Base-by-base conservation (phyloP, 1,139 yeast genomes). In the Martiniozyma asiatica region DNA sequence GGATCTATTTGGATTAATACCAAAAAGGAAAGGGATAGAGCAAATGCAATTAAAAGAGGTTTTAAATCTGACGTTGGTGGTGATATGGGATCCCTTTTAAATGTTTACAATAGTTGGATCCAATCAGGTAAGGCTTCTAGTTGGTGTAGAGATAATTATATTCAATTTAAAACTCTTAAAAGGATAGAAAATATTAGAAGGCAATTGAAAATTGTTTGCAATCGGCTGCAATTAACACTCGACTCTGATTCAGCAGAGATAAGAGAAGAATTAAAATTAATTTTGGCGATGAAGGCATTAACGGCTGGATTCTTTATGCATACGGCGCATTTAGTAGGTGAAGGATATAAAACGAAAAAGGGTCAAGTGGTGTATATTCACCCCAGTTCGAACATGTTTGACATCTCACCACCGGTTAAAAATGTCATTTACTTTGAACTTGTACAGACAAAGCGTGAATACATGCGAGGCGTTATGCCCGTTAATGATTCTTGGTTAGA, bases 61-160 rank as follows among this genome's bases (percentile, higher is more conserved):
- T 31, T 35, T 17, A 16, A 16, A 12, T 28, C 32, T 13, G 57
- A 62, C 2, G 45, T 56, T 9, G 78, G 84, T 10, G 81, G 81
- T 0, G 98, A 89, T 49, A 96, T 85, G 45, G 53, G 82, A 35
- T 67, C 87, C 1, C 60, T 84, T 22, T 55, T 87, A 25, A 76
- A 77, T 40, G 65, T 87, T 1, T 89, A 79, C 71, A 62, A 69
- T 15, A 76, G 71, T 41, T 89, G 95, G 94, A 67, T 53, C 4
- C 78, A 69, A 4, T 65, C 73, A 3, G 82, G 77, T 1, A 79
- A 58, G 47, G 78, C 94, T 1, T 60, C 60, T 25, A 71, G 73
- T 34, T 89, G 98, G 98, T 87, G 96, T 42, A 73, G 69, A 41
- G 96, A 85, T 43, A 74, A 82, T 46, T 84, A 70, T 47, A 47